A percentile compares a stretch with the other conserved stretches of the same genome.
Evolutionary conservation across 2,329 filamentous ascomycete species (phyloP).

Genomic region (Neodidymelliopsis sp.): DNA sequence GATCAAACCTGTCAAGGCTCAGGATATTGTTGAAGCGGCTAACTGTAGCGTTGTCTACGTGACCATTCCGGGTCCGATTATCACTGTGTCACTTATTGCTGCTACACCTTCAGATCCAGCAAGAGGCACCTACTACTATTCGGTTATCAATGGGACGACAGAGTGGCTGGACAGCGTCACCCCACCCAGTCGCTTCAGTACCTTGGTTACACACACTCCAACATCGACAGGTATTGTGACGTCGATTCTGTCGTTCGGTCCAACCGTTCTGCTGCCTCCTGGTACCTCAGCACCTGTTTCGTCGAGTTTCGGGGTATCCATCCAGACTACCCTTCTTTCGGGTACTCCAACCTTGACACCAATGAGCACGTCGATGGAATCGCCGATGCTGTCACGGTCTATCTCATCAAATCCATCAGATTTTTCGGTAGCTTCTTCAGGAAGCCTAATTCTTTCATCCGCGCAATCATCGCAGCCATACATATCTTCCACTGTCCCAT

Average conservation of each 20-base stretch:
- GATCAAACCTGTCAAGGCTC: constrained; percentile 34
- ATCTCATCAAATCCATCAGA: background rate
- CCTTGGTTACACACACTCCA: constrained; percentile 12
- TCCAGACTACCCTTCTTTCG: no score
- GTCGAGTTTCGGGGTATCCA: no score
- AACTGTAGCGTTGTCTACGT: constrained; percentile 46
- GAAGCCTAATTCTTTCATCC: background rate
- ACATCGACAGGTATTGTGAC: constrained; percentile 6
- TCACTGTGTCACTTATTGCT: constrained; percentile 43
- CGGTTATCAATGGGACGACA: constrained; percentile 43
- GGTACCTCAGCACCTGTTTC: background rate
- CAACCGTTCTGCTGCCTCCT: background rate
- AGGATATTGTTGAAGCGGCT: constrained; percentile 26
- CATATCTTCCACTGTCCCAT: background rate
- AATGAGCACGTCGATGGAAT: background rate
- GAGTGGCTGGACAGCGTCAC: constrained; percentile 40
- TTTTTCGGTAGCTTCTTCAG: constrained; percentile 1
- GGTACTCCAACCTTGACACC: background rate
- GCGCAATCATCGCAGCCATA: background rate
- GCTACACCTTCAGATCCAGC: constrained; percentile 33
- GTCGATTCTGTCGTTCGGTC: background rate
- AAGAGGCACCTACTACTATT: constrained; percentile 45
- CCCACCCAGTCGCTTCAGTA: constrained; percentile 35
- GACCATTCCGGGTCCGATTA: constrained; percentile 40
- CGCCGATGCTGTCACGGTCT: background rate